A percentile compares a stretch with the other conserved stretches of the same genome.
Conservation (phyloP, 1,284 basidiomycete genomes). For the Agaricales sp. region DNA sequence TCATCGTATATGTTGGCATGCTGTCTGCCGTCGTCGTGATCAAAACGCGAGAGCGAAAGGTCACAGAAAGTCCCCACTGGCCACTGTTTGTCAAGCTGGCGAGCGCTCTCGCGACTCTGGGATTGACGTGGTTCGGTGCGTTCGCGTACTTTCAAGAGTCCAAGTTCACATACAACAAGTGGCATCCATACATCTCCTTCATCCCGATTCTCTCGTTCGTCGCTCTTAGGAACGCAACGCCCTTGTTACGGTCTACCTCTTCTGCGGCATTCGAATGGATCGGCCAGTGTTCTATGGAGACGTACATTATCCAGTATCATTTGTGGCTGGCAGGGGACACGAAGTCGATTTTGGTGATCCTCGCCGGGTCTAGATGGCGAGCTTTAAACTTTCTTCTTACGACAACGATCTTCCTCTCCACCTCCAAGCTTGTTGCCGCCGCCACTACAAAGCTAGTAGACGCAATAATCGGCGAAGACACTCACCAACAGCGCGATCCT, state of each 20-base stretch:
- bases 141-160: slow-evolving; percentile 69
- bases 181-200: slow-evolving; percentile 79
- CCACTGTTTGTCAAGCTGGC: slow-evolving; percentile 36
- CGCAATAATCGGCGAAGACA: slow-evolving; percentile 47
- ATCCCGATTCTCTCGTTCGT: slow-evolving; percentile 72
- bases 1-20: slow-evolving; percentile 85
- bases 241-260: slow-evolving; percentile 56
- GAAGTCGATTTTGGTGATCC: slow-evolving; percentile 61
- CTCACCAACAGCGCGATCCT: slow-evolving; percentile 5
- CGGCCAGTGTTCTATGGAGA: slow-evolving; percentile 76
- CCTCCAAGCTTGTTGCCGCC: slow-evolving; percentile 66
- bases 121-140: slow-evolving; percentile 68
- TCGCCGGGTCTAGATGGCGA: slow-evolving; percentile 67
- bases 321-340: slow-evolving; percentile 84
- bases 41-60: slow-evolving; percentile 63
- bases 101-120: slow-evolving; percentile 37
- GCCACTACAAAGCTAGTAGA: slow-evolving; percentile 68
- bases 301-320: slow-evolving; percentile 86
- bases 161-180: slow-evolving; percentile 79
- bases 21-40: slow-evolving; percentile 62
- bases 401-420: slow-evolving; percentile 67
- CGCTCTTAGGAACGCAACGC: slow-evolving; percentile 66
- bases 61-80: slow-evolving; percentile 68
- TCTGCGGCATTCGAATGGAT: slow-evolving; percentile 71
- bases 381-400: slow-evolving; percentile 70